Conservation (phyloP, 1,139 yeast genomes). For the Debaryomyces udenii region DNA sequence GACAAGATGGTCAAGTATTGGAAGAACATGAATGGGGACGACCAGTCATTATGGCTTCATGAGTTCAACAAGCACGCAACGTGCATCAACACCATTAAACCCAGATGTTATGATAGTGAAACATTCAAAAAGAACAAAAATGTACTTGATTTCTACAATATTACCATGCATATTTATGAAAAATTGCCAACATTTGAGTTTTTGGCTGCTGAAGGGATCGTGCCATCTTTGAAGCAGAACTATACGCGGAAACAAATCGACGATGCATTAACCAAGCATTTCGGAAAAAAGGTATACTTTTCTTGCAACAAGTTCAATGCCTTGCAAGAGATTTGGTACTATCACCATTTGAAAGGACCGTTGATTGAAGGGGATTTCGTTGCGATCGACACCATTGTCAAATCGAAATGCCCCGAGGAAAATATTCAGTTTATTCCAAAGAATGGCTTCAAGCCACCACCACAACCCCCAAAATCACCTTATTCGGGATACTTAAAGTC, state of each 20-base stretch:
- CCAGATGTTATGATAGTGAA: constrained; percentile 58
- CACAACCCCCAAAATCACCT: constrained; percentile 39
- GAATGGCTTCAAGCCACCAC: constrained; percentile 38
- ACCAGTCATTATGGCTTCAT: constrained; percentile 83
- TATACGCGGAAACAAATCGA: constrained; percentile 68
- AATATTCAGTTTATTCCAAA: constrained; percentile 83
- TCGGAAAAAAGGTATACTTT: constrained; percentile 66
- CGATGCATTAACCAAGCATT: constrained; percentile 60
- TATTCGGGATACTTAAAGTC: constrained; percentile 50
- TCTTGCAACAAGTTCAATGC: constrained; percentile 71
- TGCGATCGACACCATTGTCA: constrained; percentile 61
- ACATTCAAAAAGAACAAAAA: constrained; percentile 49
- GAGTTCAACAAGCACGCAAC: constrained; percentile 97
- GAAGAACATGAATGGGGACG: constrained; percentile 79
- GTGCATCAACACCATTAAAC: constrained; percentile 78
- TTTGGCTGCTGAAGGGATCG: constrained; percentile 66
- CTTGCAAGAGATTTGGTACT: constrained; percentile 89
- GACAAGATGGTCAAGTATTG: constrained; percentile 63
- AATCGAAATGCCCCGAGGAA: constrained; percentile 64
- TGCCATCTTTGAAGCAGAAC: constrained; percentile 61
- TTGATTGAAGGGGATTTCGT: constrained; percentile 64
- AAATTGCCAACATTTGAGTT: constrained; percentile 72
- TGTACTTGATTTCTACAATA: constrained; percentile 76
- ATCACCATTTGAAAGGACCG: constrained; percentile 77
- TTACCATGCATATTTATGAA: constrained; percentile 65